Evolutionary conservation across 1,284 basidiomycete species (phyloP).

Genomic region (Ceratobasidium sp.): DNA sequence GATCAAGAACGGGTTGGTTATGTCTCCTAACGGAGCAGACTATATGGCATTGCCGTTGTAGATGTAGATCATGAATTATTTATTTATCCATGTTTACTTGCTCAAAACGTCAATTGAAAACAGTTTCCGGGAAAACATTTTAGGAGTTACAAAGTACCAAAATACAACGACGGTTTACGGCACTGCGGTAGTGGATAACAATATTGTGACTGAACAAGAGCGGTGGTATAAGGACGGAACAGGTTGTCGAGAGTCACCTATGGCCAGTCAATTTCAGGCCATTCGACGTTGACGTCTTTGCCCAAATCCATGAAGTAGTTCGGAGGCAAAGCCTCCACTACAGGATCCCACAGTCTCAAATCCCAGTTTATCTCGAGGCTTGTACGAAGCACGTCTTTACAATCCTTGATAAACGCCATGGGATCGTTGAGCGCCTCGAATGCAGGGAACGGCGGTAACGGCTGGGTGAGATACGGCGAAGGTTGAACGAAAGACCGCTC

Average conservation of each 20-base stretch:
- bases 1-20: constrained; percentile 35
- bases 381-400: not conserved
- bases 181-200: not conserved
- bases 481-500: not conserved
- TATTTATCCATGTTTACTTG: constrained; percentile 11
- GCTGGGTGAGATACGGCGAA: not conserved
- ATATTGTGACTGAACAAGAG: not conserved
- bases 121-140: not conserved
- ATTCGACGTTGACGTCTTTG: constrained; percentile 8
- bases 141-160: not conserved
- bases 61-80: constrained; percentile 16
- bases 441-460: not conserved
- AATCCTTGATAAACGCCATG: constrained; percentile 14
- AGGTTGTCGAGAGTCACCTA: not conserved
- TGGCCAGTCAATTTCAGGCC: constrained; percentile 15
- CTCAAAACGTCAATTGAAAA: not conserved
- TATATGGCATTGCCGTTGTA: constrained; percentile 27
- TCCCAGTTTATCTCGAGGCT: constrained; percentile 11
- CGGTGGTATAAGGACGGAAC: not conserved
- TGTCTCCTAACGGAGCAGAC: constrained; percentile 27
- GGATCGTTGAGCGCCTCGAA: not conserved
- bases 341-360: constrained; percentile 3
- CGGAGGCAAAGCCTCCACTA: constrained; percentile 8
- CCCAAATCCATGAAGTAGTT: not conserved
- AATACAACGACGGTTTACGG: not conserved